A percentile compares a stretch with the other conserved stretches of the same genome.
phyloP scores from a whole-genome alignment of 805 yeast species.

The Saccharomycopsis malanga region DNA sequence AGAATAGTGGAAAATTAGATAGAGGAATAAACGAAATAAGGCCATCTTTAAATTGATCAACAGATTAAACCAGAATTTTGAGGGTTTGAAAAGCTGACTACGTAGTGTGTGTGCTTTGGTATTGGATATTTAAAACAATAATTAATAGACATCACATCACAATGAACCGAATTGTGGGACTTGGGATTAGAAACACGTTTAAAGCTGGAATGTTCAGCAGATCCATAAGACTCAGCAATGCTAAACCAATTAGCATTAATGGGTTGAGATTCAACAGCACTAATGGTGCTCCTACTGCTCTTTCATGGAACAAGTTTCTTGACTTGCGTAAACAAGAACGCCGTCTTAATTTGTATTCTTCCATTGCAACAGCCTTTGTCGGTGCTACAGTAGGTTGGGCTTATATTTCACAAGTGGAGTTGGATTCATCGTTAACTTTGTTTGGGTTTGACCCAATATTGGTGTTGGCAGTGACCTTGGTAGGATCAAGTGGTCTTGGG shows the following conservation, averaged over 20 bases:
- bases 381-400: conserved; percentile 69
- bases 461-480: conserved; percentile 67
- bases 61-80: too few relatives aligned
- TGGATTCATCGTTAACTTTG: conserved; percentile 80
- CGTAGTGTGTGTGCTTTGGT: too few relatives aligned
- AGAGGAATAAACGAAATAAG: too few relatives aligned
- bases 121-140: too few relatives aligned
- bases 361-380: conserved; percentile 56
- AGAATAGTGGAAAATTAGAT: too few relatives aligned
- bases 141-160: too few relatives aligned
- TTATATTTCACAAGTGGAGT: conserved; percentile 66
- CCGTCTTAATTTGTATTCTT: conserved; percentile 57
- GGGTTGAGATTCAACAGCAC: neutral
- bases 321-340: conserved; percentile 69
- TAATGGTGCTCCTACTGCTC: neutral
- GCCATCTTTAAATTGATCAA: too few relatives aligned
- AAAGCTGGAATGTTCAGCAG: conserved; percentile 4
- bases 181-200: neutral
- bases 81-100: too few relatives aligned
- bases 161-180: neutral
- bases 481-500: conserved; percentile 69
- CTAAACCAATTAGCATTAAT: too few relatives aligned
- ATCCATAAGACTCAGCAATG: neutral
- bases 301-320: conserved; percentile 72
- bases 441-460: conserved; percentile 87